Percentiles rank a stretch among this genome's conserved stretches.
These are phyloP conservation scores for Elsinoe necatrix DNA, from an alignment of 2,329 filamentous ascomycete genomes.

Conservation along the genomic window DNA sequence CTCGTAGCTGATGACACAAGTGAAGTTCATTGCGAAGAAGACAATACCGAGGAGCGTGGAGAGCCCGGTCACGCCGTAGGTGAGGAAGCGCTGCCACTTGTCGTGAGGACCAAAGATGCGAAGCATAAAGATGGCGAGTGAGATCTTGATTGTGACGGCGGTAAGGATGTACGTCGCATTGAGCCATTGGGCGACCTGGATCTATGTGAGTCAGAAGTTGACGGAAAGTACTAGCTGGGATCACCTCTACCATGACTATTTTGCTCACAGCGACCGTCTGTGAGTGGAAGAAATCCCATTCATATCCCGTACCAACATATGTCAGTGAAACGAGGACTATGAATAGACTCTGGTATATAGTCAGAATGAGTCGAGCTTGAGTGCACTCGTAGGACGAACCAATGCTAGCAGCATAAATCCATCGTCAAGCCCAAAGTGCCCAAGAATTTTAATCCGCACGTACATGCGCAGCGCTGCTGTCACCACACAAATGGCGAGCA, in stretches of 20 bases:
- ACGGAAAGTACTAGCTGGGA: background rate
- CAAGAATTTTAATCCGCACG: slow-evolving; percentile 8
- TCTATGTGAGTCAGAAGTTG: slow-evolving; percentile 8
- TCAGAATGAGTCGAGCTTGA: background rate
- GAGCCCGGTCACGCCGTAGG: background rate
- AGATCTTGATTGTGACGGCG: slow-evolving; percentile 6
- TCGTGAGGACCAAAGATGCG: slow-evolving; percentile 9
- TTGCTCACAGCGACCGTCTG: background rate
- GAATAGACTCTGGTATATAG: slow-evolving; percentile 9
- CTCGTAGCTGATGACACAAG: slow-evolving; percentile 14
- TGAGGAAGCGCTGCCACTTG: slow-evolving; percentile 12
- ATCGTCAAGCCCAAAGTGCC: slow-evolving; percentile 11
- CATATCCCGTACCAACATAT: slow-evolving; percentile 4
- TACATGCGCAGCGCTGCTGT: slow-evolving; percentile 14
- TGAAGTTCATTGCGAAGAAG: slow-evolving; percentile 16
- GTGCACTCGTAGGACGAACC: background rate
- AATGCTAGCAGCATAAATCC: slow-evolving; percentile 11
- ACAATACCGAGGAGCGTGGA: background rate
- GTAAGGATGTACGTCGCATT: slow-evolving; percentile 8
- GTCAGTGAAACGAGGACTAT: slow-evolving; percentile 10
- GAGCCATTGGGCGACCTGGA: slow-evolving; percentile 12
- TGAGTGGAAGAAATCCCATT: slow-evolving; percentile 14
- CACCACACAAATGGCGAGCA: slow-evolving; percentile 9
- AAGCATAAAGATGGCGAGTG: slow-evolving; percentile 14
- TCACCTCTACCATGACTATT: slow-evolving; percentile 10